Evolutionary conservation across 2,329 filamentous ascomycete genomes (phyloP), one percentile per base, ranked within the genome.

Genomic region (Xylaria sp.): DNA sequence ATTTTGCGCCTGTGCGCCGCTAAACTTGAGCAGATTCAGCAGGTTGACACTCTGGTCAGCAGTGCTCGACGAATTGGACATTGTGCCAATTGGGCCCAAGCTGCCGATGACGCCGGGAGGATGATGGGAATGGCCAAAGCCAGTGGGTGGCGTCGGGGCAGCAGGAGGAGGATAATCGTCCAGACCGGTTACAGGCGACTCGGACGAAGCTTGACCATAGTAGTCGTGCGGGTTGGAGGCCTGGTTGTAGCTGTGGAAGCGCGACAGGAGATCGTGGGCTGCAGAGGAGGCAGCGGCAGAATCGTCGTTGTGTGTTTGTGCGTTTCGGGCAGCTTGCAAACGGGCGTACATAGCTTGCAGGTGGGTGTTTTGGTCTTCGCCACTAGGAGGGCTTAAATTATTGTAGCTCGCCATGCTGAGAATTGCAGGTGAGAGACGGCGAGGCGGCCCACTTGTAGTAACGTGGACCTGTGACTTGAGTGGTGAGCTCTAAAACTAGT

Each of bases 21-120:
- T 88, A 74, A 88, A 89, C 82, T 90, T 90, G 77, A 90, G 84
- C 64, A 90, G 81, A 72, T 87, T 89, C 75, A 90, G 80, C 73
- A 90, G 76, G 72, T 85, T 87, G 65, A 84, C 81, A 50, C 85
- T 87, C 73, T 86, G 85, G 61, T 86, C 85, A 48, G 78, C 76
- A 36, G 77, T 73, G 58, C 21, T 75, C 17, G 73, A 64, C n/a
- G 69, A 67, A 36, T 69, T 73, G 32, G 76, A 76, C 71, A 79
- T 79, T 27, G 84, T 85, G 66, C 85, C 85, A 66, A 86, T 86
- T 69, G 85, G 82, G 61, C 84, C 84, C 72, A 87, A 79, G 74
- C 82, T 54, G 59, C 57, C 81, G 75, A 82, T 79, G 68, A 81
- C 71, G 19, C 77, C 78, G 17, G 80, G 78, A 4, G 80, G 79